Base-by-base conservation (phyloP, 1,139 yeast species). In the Scheffersomyces illinoinensis region DNA sequence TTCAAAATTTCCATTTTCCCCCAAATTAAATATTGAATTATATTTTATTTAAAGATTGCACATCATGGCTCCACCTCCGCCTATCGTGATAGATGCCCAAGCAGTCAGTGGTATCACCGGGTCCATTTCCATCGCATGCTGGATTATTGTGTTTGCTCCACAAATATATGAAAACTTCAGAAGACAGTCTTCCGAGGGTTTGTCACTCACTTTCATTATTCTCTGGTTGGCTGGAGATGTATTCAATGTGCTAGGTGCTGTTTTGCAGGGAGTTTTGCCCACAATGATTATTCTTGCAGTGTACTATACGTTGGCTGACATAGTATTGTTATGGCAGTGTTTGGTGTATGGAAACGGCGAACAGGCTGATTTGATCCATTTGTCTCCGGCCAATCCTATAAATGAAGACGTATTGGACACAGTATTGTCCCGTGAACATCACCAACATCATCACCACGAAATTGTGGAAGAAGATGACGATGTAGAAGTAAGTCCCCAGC, bases 91-190 rank as follows among this genome's bases (percentile, higher is more conserved):
- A 59, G 91, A 88, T 66, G 87, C 92, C n/a, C 86, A 87, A 65
- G 91, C 91, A 12, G 86, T 92, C 50, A 89, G 96, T 70, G 97
- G 97, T 5, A 90, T 92, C 61, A 85, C 95, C 23, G 97, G 97
- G 67, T 90, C 97, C 24, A 91, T 95, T 54, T 93, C 98, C 19
- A 85, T 95, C 53, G 97, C 98, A 20, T 95, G 98, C 73, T 95
- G 99, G 99, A 90, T 95, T 62, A 93, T 95, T 57, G 98, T 95
- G 24, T 95, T 95, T 79, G 96, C 97, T 50, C 99, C 99, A 18
- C 99, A 95, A 71, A 89, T 95, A 53, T 93, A 92, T 73, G 98
- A 95, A 71, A 93, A 93, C 74, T 93, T 91, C 71, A 83, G 84
- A 61, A 80, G 98, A 69, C 88, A 90, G 71, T 87, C 93, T 47